Conservation (phyloP, 805 yeast genomes). For the Yarrowia sp. region DNA sequence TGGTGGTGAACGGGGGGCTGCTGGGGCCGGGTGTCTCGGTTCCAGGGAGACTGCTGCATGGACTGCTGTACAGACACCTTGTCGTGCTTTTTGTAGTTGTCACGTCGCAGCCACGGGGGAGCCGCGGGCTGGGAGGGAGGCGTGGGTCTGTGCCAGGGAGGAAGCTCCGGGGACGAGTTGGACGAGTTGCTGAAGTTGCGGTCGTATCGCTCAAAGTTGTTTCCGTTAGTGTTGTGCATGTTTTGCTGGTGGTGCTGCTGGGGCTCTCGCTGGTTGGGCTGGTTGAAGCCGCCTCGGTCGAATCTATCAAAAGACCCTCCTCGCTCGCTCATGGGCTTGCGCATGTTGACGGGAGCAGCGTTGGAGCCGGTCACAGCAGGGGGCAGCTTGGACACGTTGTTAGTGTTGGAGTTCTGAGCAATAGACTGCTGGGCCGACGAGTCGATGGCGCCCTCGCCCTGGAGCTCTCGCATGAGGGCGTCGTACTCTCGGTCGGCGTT, state of each 20-base stretch:
- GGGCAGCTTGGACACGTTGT: slow-evolving; percentile 6
- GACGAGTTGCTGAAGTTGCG: slow-evolving; percentile 17
- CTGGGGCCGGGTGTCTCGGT: slow-evolving; percentile 25
- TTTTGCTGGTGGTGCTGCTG: slow-evolving; percentile 6
- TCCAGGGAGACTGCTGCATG: slow-evolving; percentile 21
- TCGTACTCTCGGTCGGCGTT: slow-evolving; percentile 51
- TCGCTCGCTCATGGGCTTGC: slow-evolving; percentile 4
- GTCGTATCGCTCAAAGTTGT: slow-evolving; percentile 19
- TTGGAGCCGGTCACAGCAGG: slow-evolving; percentile 22
- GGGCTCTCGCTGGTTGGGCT: slow-evolving; percentile 11
- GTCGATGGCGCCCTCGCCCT: slow-evolving; percentile 14
- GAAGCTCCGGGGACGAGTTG: slow-evolving; percentile 18
- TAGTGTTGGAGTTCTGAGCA: not conserved
- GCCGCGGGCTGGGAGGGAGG: slow-evolving; percentile 26
- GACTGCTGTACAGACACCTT: slow-evolving; percentile 14
- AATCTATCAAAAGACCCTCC: slow-evolving; percentile 17
- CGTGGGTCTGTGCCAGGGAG: slow-evolving; percentile 26
- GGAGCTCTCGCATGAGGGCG: slow-evolving; percentile 50
- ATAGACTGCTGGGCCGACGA: not conserved
- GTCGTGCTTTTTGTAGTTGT: slow-evolving; percentile 26
- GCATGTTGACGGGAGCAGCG: slow-evolving; percentile 26
- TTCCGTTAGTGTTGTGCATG: slow-evolving; percentile 15
- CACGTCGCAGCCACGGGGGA: slow-evolving; percentile 26
- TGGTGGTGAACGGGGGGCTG: slow-evolving; percentile 18
- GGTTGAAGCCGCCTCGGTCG: slow-evolving; percentile 16